Base-by-base conservation (phyloP, 148 eudicot species). In the Oxyria digyna region DNA sequence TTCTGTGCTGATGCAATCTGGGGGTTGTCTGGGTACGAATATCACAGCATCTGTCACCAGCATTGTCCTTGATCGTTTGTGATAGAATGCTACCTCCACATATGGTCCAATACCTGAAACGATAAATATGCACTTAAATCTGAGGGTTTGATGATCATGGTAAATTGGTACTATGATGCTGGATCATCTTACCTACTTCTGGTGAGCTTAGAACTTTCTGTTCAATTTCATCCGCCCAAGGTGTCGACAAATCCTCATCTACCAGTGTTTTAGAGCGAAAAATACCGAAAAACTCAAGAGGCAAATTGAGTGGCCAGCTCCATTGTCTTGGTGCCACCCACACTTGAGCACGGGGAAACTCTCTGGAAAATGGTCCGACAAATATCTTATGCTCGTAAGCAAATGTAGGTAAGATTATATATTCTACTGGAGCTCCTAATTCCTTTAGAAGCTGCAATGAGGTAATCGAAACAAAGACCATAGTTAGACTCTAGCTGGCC, bases 301-400 rank as follows among this genome's bases (percentile, higher is more conserved):
- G 99, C 75, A 95, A 82, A 81, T 95, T 95, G 64, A 95, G 73
- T 72, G 99, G 99, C 99, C 99, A 95, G 68, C 99, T 95, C 99
- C 99, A 95, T 62, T 91, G 99, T 77, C 97, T 84, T 67, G 99
- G 99, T 67, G 99, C 97, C 57, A 91, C 99, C 97, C 97, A 95
- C 77, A 88, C 75, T 74, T 84, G 92, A 62, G 97, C 99, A 62
- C 77, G 70, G 13, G 99, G 99, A 73, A 95, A 95, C 82, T 95
- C 86, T 79, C 97, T 85, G 13, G 99, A 91, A 75, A 95, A 95
- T 18, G 99, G 99, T 49, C 99, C 97, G 17, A 95, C 91, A 67
- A 95, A 95, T 71, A 95, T 95, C 75, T 95, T 95, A 78, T 95
- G 99, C 83, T 95, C 99, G 46, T 95, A 95, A 18, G 99, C 99